Percentiles rank a stretch among this genome's conserved stretches.
These are phyloP conservation scores for Mycena vulgaris DNA, from an alignment of 768 basidiomycete species.

Conservation along the genomic window DNA sequence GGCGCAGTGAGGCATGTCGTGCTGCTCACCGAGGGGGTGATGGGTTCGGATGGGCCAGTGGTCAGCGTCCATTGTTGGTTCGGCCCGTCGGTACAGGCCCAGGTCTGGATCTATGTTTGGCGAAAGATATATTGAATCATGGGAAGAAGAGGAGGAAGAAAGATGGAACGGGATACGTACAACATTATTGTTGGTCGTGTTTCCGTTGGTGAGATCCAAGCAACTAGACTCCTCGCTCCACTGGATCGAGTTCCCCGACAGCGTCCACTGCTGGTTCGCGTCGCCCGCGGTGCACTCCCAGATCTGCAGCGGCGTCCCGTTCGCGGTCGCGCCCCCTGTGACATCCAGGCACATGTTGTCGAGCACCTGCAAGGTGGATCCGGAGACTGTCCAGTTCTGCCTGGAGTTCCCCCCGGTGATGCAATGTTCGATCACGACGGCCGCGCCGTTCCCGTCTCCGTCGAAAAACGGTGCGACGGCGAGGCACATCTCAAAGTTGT, in stretches of 20 bases:
- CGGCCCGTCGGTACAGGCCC: slow-evolving; percentile 39
- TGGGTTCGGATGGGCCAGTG: slow-evolving; percentile 16
- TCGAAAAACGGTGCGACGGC: slow-evolving; percentile 34
- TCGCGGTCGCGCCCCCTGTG: slow-evolving; percentile 9
- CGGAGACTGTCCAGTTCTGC: slow-evolving; percentile 43
- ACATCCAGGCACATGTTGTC: slow-evolving; percentile 42
- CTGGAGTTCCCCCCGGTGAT: slow-evolving; percentile 32
- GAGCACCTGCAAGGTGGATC: slow-evolving; percentile 36
- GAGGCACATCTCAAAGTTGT: slow-evolving; percentile 27
- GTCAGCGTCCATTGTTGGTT: slow-evolving; percentile 41
- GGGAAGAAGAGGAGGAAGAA: not conserved
- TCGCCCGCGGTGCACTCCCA: slow-evolving; percentile 16
- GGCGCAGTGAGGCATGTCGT: slow-evolving; percentile 26
- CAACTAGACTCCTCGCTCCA: slow-evolving; percentile 16
- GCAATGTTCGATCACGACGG: slow-evolving; percentile 39
- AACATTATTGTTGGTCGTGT: slow-evolving; percentile 33
- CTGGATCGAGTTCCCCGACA: slow-evolving; percentile 20
- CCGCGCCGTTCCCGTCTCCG: slow-evolving; percentile 43
- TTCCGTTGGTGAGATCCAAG: slow-evolving; percentile 34
- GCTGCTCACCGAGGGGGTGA: not conserved
- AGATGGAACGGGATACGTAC: slow-evolving; percentile 8
- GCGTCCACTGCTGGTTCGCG: slow-evolving; percentile 29
- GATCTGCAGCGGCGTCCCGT: slow-evolving; percentile 18
- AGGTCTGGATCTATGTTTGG: slow-evolving; percentile 42
- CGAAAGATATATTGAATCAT: not conserved